Conservation (phyloP, 768 basidiomycete species). For the Collybia nuda region DNA sequence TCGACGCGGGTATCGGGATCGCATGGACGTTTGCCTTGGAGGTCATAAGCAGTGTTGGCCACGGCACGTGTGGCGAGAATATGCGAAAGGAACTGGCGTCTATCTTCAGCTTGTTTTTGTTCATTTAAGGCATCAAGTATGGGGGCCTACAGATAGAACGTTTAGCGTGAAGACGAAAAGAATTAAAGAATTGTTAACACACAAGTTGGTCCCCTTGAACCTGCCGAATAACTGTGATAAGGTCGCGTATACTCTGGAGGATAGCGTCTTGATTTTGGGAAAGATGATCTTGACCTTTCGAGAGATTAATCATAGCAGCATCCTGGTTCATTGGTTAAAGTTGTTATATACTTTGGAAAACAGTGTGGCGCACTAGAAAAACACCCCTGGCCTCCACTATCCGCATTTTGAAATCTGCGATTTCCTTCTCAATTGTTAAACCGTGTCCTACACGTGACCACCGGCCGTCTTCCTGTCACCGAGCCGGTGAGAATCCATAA, state of each 20-base stretch:
- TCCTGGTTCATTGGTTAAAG: no score
- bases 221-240: no score
- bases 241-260: no score
- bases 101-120: constrained; percentile 6
- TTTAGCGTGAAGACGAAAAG: no score
- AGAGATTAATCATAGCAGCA: no score
- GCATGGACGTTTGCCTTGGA: constrained; percentile 15
- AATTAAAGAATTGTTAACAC: no score
- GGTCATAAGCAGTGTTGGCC: constrained; percentile 7
- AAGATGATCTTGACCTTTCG: no score
- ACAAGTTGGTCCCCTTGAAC: no score
- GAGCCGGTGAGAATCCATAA: no score
- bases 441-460: background rate
- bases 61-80: constrained; percentile 7
- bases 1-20: constrained; percentile 11
- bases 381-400: background rate
- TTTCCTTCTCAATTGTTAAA: background rate
- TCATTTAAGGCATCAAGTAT: constrained; percentile 1
- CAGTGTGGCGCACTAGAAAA: background rate
- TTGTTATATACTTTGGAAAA: no score
- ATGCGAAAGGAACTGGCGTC: constrained; percentile 4
- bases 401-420: background rate
- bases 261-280: no score
- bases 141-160: background rate
- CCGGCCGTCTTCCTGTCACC: background rate